Conservation (phyloP, 1,139 yeast genomes). For the Tardiomyces blankii region DNA sequence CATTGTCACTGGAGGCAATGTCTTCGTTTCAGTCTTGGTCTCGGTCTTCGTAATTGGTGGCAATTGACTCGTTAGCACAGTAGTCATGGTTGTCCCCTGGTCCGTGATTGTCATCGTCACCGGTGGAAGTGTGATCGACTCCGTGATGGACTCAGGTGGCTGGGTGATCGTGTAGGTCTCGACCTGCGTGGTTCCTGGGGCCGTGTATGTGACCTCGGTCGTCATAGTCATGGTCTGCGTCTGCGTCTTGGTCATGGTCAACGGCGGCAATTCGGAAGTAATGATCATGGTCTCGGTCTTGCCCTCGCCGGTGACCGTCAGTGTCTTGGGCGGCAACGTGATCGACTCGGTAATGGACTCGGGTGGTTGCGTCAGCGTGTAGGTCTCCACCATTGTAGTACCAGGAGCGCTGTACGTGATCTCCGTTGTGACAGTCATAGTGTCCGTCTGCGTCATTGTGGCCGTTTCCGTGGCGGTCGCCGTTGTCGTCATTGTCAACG, state of each 20-base stretch:
- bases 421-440: constrained; percentile 1
- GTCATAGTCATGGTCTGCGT: neutral
- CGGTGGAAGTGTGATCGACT: neutral
- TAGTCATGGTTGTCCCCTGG: constrained; percentile 1
- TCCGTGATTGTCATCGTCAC: neutral
- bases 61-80: neutral
- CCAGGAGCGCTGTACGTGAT: neutral
- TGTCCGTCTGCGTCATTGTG: constrained; percentile 1
- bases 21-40: constrained; percentile 2
- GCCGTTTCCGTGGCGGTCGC: neutral
- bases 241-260: neutral
- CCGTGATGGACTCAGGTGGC: constrained; percentile 1
- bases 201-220: neutral
- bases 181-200: neutral
- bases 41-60: neutral
- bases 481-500: constrained; percentile 1
- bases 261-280: neutral
- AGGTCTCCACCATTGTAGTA: neutral
- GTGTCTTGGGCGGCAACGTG: neutral
- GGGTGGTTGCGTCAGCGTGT: constrained; percentile 1
- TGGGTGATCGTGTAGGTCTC: neutral
- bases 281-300: neutral
- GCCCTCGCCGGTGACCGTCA: neutral
- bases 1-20: constrained; percentile 1
- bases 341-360: neutral